A percentile compares a stretch with the other conserved stretches of the same genome.
Conservation (phyloP, 2,329 filamentous ascomycete species). For the Fusarium sp. region DNA sequence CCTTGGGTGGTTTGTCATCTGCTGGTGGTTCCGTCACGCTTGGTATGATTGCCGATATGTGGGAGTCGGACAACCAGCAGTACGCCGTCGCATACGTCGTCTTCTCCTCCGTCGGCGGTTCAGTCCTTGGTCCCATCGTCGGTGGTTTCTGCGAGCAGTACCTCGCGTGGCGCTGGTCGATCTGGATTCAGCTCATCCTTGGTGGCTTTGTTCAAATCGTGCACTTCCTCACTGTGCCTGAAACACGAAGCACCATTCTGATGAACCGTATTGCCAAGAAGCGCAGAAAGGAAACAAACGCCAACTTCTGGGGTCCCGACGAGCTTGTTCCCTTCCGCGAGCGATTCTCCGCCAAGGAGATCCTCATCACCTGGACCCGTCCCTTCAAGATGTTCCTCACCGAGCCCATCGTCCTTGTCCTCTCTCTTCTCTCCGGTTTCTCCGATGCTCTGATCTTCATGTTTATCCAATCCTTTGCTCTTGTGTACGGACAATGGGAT, state of each 20-base stretch:
- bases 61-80: slow-evolving; percentile 77
- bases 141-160: slow-evolving; percentile 79
- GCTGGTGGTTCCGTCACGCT: slow-evolving; percentile 80
- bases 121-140: slow-evolving; percentile 80
- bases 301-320: slow-evolving; percentile 77
- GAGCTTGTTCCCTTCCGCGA: slow-evolving; percentile 73
- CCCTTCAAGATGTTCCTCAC: slow-evolving; percentile 80
- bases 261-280: slow-evolving; percentile 84
- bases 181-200: slow-evolving; percentile 88
- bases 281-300: slow-evolving; percentile 69
- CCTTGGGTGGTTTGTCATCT: slow-evolving; percentile 76
- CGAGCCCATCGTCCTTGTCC: slow-evolving; percentile 78
- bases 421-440: slow-evolving; percentile 79
- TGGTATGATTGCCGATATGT: slow-evolving; percentile 81
- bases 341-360: slow-evolving; percentile 69
- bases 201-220: slow-evolving; percentile 75
- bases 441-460: slow-evolving; percentile 82
- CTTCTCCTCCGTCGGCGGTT: slow-evolving; percentile 83
- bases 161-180: slow-evolving; percentile 76
- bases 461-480: slow-evolving; percentile 76
- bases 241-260: slow-evolving; percentile 81
- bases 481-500: slow-evolving; percentile 76
- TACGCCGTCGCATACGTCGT: slow-evolving; percentile 82
- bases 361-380: slow-evolving; percentile 68
- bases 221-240: slow-evolving; percentile 78